Evolutionary conservation across 495 filamentous ascomycete species (phyloP).

Genomic region (Lophiotrema nucula): DNA sequence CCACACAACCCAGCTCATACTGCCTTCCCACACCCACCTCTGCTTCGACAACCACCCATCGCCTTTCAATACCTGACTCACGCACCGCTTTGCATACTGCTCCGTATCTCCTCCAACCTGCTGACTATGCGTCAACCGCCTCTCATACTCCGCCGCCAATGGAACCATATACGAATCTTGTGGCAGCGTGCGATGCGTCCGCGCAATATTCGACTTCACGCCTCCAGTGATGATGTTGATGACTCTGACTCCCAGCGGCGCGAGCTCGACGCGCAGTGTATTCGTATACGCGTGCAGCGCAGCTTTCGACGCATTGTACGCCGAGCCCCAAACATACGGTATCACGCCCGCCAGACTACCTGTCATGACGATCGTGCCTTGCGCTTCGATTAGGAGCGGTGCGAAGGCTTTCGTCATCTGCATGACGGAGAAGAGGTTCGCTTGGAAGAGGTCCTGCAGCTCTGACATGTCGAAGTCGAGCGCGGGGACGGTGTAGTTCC

Average conservation of each 20-base stretch:
- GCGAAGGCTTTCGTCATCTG: slow-evolving; percentile 58
- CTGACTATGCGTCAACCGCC: slow-evolving; percentile 57
- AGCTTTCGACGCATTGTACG: slow-evolving; percentile 65
- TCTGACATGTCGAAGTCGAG: slow-evolving; percentile 56
- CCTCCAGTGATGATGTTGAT: slow-evolving; percentile 59
- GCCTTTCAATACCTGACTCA: slow-evolving; percentile 51
- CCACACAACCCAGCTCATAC: slow-evolving; percentile 46
- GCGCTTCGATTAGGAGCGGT: slow-evolving; percentile 56
- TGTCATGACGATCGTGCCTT: slow-evolving; percentile 62
- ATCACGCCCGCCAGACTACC: slow-evolving; percentile 59
- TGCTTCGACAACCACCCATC: slow-evolving; percentile 45
- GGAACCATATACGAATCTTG: slow-evolving; percentile 53
- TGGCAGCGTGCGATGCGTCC: slow-evolving; percentile 50
- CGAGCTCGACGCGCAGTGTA: slow-evolving; percentile 57
- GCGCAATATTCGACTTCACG: slow-evolving; percentile 58
- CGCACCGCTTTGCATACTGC: slow-evolving; percentile 58
- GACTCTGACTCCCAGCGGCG: slow-evolving; percentile 49
- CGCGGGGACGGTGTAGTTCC: slow-evolving; percentile 62
- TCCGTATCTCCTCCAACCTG: slow-evolving; percentile 52
- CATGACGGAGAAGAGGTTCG: slow-evolving; percentile 62
- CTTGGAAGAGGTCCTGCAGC: slow-evolving; percentile 53
- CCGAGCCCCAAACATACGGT: slow-evolving; percentile 41
- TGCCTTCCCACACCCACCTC: slow-evolving; percentile 56
- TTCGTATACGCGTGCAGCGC: slow-evolving; percentile 62
- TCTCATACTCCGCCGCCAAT: slow-evolving; percentile 52